A percentile compares a stretch with the other conserved stretches of the same genome.
These are phyloP conservation scores for Anisogramma anomala DNA, from an alignment of 2,329 filamentous ascomycete genomes.

Conservation along the genomic window DNA sequence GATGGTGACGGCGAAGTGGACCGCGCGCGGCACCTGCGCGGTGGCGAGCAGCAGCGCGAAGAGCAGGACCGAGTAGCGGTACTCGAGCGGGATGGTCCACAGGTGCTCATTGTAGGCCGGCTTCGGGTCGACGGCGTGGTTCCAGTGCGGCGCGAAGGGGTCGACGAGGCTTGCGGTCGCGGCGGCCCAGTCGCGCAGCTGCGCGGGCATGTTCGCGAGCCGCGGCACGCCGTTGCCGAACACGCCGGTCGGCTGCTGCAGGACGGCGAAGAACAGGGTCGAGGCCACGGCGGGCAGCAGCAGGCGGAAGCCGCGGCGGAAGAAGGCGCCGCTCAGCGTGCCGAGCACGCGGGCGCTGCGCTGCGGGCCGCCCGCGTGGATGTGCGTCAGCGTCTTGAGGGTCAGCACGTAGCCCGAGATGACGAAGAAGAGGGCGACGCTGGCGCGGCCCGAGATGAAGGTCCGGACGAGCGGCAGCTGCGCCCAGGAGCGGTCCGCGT, in stretches of 20 bases:
- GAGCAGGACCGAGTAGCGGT: background rate
- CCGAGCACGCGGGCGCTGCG: background rate
- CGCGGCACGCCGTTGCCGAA: background rate
- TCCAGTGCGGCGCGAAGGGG: background rate
- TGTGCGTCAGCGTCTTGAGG: conserved; percentile 20
- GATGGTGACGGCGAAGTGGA: background rate
- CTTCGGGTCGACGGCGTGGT: no score
- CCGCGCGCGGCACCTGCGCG: background rate
- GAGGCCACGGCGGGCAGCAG: background rate
- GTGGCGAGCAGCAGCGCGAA: background rate
- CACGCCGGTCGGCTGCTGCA: background rate
- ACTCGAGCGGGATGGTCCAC: background rate
- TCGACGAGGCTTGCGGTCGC: background rate
- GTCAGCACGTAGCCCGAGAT: conserved; percentile 26
- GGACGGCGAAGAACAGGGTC: background rate
- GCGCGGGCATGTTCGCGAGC: background rate
- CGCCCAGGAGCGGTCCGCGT: no score
- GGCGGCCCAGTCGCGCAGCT: background rate
- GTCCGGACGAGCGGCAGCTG: conserved; percentile 13
- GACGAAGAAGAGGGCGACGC: conserved; percentile 26
- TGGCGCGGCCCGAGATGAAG: conserved; percentile 20
- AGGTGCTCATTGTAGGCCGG: background rate
- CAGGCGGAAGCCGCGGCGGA: background rate
- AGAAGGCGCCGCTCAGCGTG: background rate
- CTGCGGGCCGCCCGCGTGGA: background rate